Evolutionary conservation across 2,329 filamentous ascomycete species (phyloP), one percentile per base, ranked within the genome.

Genomic region (Tolypocladium ovalisporum): DNA sequence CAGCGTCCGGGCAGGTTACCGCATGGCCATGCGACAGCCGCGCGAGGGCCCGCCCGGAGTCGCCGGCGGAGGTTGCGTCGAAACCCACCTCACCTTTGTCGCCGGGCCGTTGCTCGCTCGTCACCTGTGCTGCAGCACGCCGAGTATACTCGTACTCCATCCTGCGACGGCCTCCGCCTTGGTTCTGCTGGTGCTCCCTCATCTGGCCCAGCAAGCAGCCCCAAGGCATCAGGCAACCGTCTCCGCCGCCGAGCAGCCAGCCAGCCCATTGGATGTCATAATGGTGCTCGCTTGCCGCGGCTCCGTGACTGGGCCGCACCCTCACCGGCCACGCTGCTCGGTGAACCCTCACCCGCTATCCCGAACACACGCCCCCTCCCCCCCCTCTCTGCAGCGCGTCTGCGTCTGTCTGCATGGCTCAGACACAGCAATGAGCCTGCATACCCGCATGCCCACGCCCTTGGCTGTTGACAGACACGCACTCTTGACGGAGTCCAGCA

Each of bases 21-120:
- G 29, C 34, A 2, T n/a, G 52, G 32, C 29, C 52, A 22, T 39
- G 35, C 52, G 52, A 39, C 52, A 39, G 35, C 52, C 52, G 52
- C 52, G 24, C 36, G 17, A 39, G n/a, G 52, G 17, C 52, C 52
- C 36, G 37, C 36, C 35, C 52, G 52, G 65, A 65, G 64, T 66
- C 61, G 63, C 65, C 65, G 65, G 63, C 60, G 63, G 61, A 64
- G 59, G 64, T 53, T 34, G 51, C 32, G 22, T 27, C 35, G 3
- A 27, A 7, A 6, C 15, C 35, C 36, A 29, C 24, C 52, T n/a
- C 36, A 29, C 24, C 52, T n/a, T 37, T 27, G 22, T 39, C 52
- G 6, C 52, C 36, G 22, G n/a, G 22, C 34, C 35, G 52, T 13
- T 15, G 15, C 36, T 27, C n/a, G 22, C 52, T 52, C 27, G 15